Conservation (phyloP, 2,329 filamentous ascomycete species). For the Aspergillus pseudoviridinutans region DNA sequence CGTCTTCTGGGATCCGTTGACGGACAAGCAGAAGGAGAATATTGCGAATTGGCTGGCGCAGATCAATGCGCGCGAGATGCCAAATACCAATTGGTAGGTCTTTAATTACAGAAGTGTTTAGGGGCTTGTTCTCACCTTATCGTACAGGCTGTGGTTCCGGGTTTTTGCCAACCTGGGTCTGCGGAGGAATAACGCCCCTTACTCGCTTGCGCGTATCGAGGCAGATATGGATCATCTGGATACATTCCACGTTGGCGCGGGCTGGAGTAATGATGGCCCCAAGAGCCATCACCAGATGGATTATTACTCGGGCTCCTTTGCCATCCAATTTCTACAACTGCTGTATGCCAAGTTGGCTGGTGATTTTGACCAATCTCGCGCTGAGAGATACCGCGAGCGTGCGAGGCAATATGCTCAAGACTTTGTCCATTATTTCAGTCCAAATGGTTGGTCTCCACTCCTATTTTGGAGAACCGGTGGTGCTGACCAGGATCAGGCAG, state of each 20-base stretch:
- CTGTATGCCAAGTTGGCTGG: slow-evolving; percentile 70
- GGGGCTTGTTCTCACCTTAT: background rate
- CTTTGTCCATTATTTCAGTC: slow-evolving; percentile 71
- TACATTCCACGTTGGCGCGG: slow-evolving; percentile 75
- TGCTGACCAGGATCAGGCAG: slow-evolving; percentile 40
- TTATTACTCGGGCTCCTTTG: slow-evolving; percentile 79
- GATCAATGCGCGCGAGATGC: slow-evolving; percentile 72
- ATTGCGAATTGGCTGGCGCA: slow-evolving; percentile 70
- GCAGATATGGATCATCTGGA: slow-evolving; percentile 74
- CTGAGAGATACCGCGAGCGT: slow-evolving; percentile 65
- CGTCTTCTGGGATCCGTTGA: slow-evolving; percentile 64
- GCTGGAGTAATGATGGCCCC: slow-evolving; percentile 79
- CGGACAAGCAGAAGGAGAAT: slow-evolving; percentile 59
- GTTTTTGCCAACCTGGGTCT: slow-evolving; percentile 78
- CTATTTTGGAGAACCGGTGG: background rate
- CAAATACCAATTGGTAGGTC: slow-evolving; percentile 60
- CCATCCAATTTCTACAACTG: slow-evolving; percentile 75
- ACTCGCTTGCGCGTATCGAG: slow-evolving; percentile 65
- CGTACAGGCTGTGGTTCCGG: slow-evolving; percentile 71
- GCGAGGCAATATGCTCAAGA: slow-evolving; percentile 65
- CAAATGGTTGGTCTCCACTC: slow-evolving; percentile 48
- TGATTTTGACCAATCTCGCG: slow-evolving; percentile 60
- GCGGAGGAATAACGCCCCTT: slow-evolving; percentile 68
- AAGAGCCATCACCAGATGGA: slow-evolving; percentile 79
- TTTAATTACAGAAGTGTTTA: background rate